Percentiles rank a stretch among this genome's conserved stretches.
phyloP scores from a whole-genome alignment of 176 grass and related monocot species.

The Zoysia pacifica region DNA sequence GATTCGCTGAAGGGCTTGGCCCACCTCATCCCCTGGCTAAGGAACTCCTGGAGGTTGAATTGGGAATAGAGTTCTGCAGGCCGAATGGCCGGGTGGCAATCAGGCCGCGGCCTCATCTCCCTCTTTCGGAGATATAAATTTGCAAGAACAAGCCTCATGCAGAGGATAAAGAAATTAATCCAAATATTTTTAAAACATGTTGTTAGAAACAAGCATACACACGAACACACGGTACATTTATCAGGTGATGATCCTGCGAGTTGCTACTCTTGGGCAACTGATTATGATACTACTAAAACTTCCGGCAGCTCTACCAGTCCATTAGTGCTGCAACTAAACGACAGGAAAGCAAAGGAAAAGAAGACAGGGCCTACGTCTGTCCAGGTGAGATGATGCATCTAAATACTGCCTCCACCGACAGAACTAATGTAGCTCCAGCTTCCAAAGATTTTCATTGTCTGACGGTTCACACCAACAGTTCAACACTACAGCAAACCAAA shows the following conservation, averaged over 20 bases:
- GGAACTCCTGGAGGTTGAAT: no score
- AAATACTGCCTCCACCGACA: constrained; percentile 68
- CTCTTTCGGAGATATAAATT: neutral
- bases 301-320: constrained; percentile 30
- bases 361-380: constrained; percentile 27
- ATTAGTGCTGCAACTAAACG: constrained; percentile 47
- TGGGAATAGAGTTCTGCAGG: neutral
- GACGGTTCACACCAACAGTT: constrained; percentile 27
- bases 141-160: no score
- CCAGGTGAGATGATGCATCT: constrained; percentile 64
- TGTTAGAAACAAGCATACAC: neutral
- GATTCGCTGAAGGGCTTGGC: no score
- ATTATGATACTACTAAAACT: neutral
- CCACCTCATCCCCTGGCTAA: no score
- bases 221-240: constrained; percentile 1
- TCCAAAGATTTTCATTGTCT: constrained; percentile 23
- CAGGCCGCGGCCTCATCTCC: neutral
- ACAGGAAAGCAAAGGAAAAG: neutral
- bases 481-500: constrained; percentile 35
- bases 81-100: neutral
- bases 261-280: constrained; percentile 13
- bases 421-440: constrained; percentile 37
- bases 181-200: neutral
- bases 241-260: constrained; percentile 4
- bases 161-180: neutral